Evolutionary conservation across 2,329 filamentous ascomycete species (phyloP).

Genomic region (Botrytis paeoniae): DNA sequence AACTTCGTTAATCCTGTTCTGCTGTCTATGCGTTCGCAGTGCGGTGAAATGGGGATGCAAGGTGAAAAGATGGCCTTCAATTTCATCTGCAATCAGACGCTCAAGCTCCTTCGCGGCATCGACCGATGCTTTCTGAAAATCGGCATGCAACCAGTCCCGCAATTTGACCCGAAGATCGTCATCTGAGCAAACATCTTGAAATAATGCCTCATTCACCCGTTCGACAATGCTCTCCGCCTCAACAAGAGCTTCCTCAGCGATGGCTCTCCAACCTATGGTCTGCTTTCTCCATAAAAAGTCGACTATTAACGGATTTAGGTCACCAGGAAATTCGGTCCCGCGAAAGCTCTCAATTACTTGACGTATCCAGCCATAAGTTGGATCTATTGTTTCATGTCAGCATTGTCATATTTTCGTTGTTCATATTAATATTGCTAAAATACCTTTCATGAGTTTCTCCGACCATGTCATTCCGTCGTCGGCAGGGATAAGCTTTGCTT

Average conservation of each 20-base stretch:
- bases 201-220: slow-evolving; percentile 18
- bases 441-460: slow-evolving; percentile 13
- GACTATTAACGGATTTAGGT: slow-evolving; percentile 25
- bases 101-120: slow-evolving; percentile 23
- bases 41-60: slow-evolving; percentile 20
- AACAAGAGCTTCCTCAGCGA: slow-evolving; percentile 17
- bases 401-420: not conserved
- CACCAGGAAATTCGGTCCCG: slow-evolving; percentile 22
- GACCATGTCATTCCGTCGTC: slow-evolving; percentile 14
- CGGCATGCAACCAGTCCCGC: slow-evolving; percentile 23
- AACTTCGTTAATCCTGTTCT: slow-evolving; percentile 18
- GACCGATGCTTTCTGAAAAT: slow-evolving; percentile 17
- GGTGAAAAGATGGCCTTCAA: slow-evolving; percentile 21
- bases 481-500: slow-evolving; percentile 13
- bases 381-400: not conserved
- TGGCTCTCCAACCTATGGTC: slow-evolving; percentile 22
- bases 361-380: slow-evolving; percentile 25
- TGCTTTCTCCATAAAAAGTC: slow-evolving; percentile 24
- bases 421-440: not conserved
- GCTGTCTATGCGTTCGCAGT: slow-evolving; percentile 6
- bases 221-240: slow-evolving; percentile 22
- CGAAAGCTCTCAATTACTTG: slow-evolving; percentile 22
- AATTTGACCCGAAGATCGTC: slow-evolving; percentile 21
- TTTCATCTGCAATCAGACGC: slow-evolving; percentile 22
- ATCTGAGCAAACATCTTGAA: slow-evolving; percentile 23